Conservation (phyloP, 2,329 filamentous ascomycete species). For the Thermothelomyces thermophilus region DNA sequence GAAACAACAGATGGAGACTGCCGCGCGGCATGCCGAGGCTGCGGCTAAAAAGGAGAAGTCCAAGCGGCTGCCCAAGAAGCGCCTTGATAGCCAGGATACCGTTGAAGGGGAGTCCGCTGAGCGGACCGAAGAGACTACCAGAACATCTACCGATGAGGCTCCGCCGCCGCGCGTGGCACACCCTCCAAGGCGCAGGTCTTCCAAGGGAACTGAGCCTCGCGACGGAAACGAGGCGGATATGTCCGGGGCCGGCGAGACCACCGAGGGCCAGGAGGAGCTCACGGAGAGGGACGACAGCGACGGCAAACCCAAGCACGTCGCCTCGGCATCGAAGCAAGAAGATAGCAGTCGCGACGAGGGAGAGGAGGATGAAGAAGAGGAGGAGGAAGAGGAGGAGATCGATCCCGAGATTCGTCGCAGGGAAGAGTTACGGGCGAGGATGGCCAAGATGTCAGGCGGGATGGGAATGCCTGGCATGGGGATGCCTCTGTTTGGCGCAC, state of each 20-base stretch:
- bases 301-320: slow-evolving; percentile 41
- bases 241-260: slow-evolving; percentile 58
- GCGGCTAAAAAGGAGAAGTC: slow-evolving; percentile 80
- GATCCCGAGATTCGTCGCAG: slow-evolving; percentile 81
- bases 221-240: slow-evolving; percentile 61
- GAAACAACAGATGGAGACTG: slow-evolving; percentile 87
- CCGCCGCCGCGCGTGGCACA: slow-evolving; percentile 35
- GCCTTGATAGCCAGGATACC: slow-evolving; percentile 42
- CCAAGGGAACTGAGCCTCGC: slow-evolving; percentile 42
- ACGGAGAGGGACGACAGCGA: slow-evolving; percentile 72
- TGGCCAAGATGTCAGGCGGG: slow-evolving; percentile 97
- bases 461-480: slow-evolving; percentile 97
- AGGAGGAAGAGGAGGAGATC: slow-evolving; percentile 76
- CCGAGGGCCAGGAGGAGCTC: slow-evolving; percentile 51
- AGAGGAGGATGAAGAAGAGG: slow-evolving; percentile 57
- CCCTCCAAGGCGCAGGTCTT: slow-evolving; percentile 47
- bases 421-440: slow-evolving; percentile 84
- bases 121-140: slow-evolving; percentile 43
- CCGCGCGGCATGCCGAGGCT: slow-evolving; percentile 71
- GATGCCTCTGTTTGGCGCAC: slow-evolving; percentile 29
- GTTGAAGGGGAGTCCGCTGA: slow-evolving; percentile 38
- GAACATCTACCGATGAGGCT: slow-evolving; percentile 47
- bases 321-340: slow-evolving; percentile 33
- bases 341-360: slow-evolving; percentile 35
- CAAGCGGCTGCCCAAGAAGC: slow-evolving; percentile 69